These are phyloP conservation scores for Entomortierella beljakovae DNA, from an alignment of 192 early-diverging fungal genomes.

Conservation along the genomic window DNA sequence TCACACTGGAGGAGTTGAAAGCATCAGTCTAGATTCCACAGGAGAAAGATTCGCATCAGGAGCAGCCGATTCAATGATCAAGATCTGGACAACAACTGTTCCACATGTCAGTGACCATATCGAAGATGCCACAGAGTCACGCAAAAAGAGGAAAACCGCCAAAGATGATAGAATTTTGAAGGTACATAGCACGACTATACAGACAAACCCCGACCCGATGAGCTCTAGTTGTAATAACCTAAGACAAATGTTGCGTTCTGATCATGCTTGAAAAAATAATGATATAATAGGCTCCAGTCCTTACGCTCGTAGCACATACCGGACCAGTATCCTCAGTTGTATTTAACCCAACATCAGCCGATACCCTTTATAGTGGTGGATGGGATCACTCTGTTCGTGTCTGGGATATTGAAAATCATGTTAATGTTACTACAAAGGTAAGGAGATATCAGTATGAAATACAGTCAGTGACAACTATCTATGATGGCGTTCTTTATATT, in stretches of 20 bases:
- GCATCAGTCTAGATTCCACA: constrained; percentile 70
- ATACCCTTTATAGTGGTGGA: constrained; percentile 85
- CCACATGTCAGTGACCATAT: constrained; percentile 43
- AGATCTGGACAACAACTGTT: constrained; percentile 76
- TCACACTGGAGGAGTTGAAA: constrained; percentile 84
- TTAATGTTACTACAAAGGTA: constrained; percentile 82
- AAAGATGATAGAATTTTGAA: constrained; percentile 58
- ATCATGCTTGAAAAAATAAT: background rate
- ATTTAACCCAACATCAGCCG: constrained; percentile 67
- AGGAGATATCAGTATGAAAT: too few relatives aligned
- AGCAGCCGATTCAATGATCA: constrained; percentile 81
- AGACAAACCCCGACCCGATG: background rate
- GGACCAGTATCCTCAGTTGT: constrained; percentile 80
- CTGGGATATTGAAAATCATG: constrained; percentile 88
- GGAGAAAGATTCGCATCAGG: constrained; percentile 75
- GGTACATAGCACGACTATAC: constrained; percentile 4
- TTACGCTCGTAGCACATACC: constrained; percentile 74
- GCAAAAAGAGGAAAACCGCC: constrained; percentile 64
- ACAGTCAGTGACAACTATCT: background rate
- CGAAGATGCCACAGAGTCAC: constrained; percentile 48
- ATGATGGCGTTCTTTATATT: background rate
- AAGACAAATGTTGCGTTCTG: too few relatives aligned
- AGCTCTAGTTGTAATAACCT: too few relatives aligned
- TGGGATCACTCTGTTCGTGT: constrained; percentile 93
- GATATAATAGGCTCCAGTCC: constrained; percentile 50